Evolutionary conservation across 1,284 basidiomycete species (phyloP).

Genomic region (Meira miltonrushii): DNA sequence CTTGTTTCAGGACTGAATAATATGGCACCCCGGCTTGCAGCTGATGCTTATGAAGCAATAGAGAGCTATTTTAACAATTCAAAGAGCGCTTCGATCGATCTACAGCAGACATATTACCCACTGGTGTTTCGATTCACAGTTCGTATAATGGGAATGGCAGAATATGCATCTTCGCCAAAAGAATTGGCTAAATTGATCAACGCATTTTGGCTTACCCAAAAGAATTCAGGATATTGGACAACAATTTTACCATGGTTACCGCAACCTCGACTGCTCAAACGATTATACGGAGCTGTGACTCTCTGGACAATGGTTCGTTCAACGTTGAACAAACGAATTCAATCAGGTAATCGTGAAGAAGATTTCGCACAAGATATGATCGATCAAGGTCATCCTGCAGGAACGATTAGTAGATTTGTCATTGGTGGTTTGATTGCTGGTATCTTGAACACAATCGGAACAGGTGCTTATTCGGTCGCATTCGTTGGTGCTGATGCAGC

Average conservation of each 20-base stretch:
- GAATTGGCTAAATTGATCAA: conserved; percentile 2
- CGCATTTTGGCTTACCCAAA: conserved; percentile 19
- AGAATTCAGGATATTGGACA: conserved; percentile 17
- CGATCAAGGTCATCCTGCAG: conserved; percentile 7
- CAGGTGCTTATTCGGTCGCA: conserved; percentile 18
- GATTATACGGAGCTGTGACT: conserved; percentile 14
- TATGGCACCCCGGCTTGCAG: conserved; percentile 7
- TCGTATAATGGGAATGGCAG: conserved; percentile 20
- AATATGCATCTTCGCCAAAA: conserved; percentile 13
- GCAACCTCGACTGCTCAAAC: conserved; percentile 13
- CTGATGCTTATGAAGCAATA: conserved; percentile 14
- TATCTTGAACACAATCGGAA: conserved; percentile 19
- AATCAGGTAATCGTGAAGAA: conserved; percentile 13
- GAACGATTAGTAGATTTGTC: conserved; percentile 13
- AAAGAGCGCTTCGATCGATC: conserved; percentile 3
- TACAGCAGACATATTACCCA: conserved; percentile 18
- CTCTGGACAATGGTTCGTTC: conserved; percentile 18
- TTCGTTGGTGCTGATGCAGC: conserved; percentile 14
- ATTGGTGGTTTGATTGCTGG: conserved; percentile 20
- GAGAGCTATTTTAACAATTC: conserved; percentile 10
- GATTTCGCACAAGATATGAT: conserved; percentile 19
- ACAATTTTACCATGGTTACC: conserved; percentile 19
- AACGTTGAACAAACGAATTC: conserved; percentile 11
- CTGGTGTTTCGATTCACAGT: conserved; percentile 20
- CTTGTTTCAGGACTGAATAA: conserved; percentile 8